Evolutionary conservation across 2,329 filamentous ascomycete species (phyloP), one percentile per base, ranked within the genome.

Genomic region (Beauveria caledonica): DNA sequence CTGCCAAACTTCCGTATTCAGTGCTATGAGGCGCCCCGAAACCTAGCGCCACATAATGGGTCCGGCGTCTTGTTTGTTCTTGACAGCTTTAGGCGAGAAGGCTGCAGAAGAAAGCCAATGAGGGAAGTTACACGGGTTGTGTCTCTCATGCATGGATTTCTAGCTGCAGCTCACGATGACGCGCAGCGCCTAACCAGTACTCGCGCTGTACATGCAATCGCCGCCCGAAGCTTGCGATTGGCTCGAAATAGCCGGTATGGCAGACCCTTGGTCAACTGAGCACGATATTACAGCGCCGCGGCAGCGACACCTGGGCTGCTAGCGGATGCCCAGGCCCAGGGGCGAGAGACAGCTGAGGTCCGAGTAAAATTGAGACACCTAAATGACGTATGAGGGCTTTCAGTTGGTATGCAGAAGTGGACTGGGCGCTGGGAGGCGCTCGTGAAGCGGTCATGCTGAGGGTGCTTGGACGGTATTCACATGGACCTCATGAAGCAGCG

Each of bases 21-120:
- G 49, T 13, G 27, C 56, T 21, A 62, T 61, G 52, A 61, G 58
- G 42, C 61, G 19, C 58, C 45, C 51, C 17, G 51, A 60, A 10
- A 42, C 25, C 25, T 44, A 54, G 44, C 62, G 29, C 50, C 40
- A 42, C 54, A 53, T 29, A 15, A 45, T 36, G 29, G 19, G 25
- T 8, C 13, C 27, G 19, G 42, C 13, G 11, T 42, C 25, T 25
- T 9, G 13, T 21, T n/a, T 40, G 9, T 36, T 19, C 6, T 19
- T 53, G 11, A 15, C 36, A 23, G 3, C 21, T n/a, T 2, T 21
- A 33, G 17, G 15, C 10, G n/a, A 25, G 1, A 13, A n/a, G 36
- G 19, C 33, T 40, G 50, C 40, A 17, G 13, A 53, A 25, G 13
- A 52, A 23, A 52, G 25, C n/a, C 8, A 19, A n/a, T 2, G n/a